These are phyloP conservation scores for Daldinia sp. DNA, from an alignment of 2,329 filamentous ascomycete genomes.

Conservation along the genomic window DNA sequence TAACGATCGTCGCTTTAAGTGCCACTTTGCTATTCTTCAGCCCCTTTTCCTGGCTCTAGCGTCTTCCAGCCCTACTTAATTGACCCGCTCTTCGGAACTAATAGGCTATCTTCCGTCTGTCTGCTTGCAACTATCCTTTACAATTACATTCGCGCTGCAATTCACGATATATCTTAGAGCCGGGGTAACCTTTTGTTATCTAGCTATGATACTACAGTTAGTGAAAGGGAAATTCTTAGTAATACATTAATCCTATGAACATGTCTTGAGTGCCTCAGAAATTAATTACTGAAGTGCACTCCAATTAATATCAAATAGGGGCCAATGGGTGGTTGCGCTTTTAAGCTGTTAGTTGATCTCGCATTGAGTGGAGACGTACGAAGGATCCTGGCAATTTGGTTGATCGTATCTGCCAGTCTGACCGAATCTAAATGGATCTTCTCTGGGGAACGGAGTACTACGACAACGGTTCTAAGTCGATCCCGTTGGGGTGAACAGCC, in stretches of 20 bases:
- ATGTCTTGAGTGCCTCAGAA: no score
- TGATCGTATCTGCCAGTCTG: background rate
- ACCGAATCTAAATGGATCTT: background rate
- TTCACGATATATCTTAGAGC: background rate
- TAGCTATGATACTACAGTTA: background rate
- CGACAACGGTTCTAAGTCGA: background rate
- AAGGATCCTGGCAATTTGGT: background rate
- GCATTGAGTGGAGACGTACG: background rate
- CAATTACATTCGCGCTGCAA: background rate
- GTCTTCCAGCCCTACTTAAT: slow-evolving; percentile 1
- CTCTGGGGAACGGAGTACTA: background rate
- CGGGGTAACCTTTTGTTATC: background rate
- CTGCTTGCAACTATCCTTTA: background rate
- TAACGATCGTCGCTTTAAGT: background rate
- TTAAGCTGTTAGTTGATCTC: background rate
- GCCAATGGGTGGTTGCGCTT: background rate
- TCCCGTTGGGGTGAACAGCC: slow-evolving; percentile 8
- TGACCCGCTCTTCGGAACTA: background rate
- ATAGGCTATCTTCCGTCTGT: slow-evolving; percentile 4
- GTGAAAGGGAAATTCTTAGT: no score
- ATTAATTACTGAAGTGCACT: background rate
- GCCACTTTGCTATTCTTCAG: background rate
- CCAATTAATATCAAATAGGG: background rate
- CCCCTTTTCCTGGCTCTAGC: background rate
- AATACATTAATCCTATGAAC: background rate